A percentile compares a stretch with the other conserved stretches of the same genome.
These are phyloP conservation scores for Amanita rubescens DNA, from an alignment of 768 basidiomycete species.

Conservation along the genomic window DNA sequence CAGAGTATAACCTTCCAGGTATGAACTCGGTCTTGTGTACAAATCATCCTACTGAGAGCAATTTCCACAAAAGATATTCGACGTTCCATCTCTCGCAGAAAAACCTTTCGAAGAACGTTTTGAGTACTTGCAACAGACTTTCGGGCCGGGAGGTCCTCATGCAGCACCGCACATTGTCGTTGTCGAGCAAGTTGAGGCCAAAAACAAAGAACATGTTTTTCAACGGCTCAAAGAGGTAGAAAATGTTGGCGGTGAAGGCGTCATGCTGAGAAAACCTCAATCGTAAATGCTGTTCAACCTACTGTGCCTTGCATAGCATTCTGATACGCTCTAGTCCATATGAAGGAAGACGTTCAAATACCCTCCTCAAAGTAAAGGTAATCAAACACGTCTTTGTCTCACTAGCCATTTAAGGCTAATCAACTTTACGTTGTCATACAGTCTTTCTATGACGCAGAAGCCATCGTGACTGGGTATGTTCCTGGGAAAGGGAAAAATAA, in stretches of 20 bases:
- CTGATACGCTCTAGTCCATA: constrained; percentile 29
- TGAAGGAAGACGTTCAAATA: constrained; percentile 39
- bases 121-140: constrained; percentile 33
- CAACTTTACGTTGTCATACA: constrained; percentile 9
- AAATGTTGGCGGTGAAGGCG: constrained; percentile 46
- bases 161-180: constrained; percentile 35
- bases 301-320: not conserved
- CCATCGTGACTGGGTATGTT: constrained; percentile 49
- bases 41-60: not conserved
- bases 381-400: not conserved
- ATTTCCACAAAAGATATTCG: constrained; percentile 38
- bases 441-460: constrained; percentile 58
- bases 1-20: constrained; percentile 48
- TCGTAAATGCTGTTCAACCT: constrained; percentile 30
- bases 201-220: constrained; percentile 42
- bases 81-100: constrained; percentile 41
- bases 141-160: constrained; percentile 40
- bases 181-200: constrained; percentile 41
- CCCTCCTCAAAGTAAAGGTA: constrained; percentile 50
- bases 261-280: constrained; percentile 46
- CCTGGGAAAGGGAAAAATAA: constrained; percentile 45
- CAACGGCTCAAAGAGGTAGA: constrained; percentile 49
- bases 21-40: constrained; percentile 6
- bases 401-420: not conserved
- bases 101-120: constrained; percentile 47